Evolutionary conservation across 1,284 basidiomycete species (phyloP).

Genomic region (Ceratobasidium sp.): DNA sequence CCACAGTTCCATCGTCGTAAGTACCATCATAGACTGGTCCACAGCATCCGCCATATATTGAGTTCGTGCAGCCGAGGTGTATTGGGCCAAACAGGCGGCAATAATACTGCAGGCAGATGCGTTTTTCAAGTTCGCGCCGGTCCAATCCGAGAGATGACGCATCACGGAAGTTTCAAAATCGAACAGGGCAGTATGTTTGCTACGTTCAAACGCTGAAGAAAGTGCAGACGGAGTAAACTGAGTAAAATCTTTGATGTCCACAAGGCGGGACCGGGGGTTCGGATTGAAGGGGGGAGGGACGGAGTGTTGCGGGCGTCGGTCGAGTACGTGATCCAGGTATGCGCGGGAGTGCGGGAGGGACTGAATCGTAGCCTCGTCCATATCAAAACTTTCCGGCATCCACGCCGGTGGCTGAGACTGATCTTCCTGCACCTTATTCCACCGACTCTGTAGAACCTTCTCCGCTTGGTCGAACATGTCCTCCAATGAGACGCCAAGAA

Average conservation of each 20-base stretch:
- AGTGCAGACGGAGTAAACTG: background rate
- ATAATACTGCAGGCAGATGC: background rate
- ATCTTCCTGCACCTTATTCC: slow-evolving; percentile 50
- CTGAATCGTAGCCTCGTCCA: slow-evolving; percentile 54
- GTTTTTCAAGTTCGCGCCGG: background rate
- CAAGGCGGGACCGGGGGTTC: background rate
- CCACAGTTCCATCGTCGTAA: slow-evolving; percentile 54
- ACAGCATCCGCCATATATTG: slow-evolving; percentile 17
- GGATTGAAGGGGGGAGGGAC: background rate
- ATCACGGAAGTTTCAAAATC: slow-evolving; percentile 32
- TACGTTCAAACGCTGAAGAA: background rate
- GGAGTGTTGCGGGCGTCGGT: background rate
- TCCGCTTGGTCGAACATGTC: slow-evolving; percentile 47
- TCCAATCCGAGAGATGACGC: slow-evolving; percentile 9
- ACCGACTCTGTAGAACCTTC: slow-evolving; percentile 53
- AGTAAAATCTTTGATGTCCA: background rate
- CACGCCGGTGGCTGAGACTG: background rate
- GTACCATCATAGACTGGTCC: slow-evolving; percentile 60
- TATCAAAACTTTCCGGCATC: background rate
- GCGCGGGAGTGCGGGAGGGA: slow-evolving; percentile 54
- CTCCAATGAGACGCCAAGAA: slow-evolving; percentile 50
- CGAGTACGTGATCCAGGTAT: slow-evolving; percentile 52
- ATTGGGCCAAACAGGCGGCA: slow-evolving; percentile 28
- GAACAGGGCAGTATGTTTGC: slow-evolving; percentile 6
- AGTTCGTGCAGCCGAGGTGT: background rate